Percentiles rank a stretch among this genome's conserved stretches.
phyloP scores from a whole-genome alignment of 2,329 filamentous ascomycete genomes.

The Coniochaeta sp. region DNA sequence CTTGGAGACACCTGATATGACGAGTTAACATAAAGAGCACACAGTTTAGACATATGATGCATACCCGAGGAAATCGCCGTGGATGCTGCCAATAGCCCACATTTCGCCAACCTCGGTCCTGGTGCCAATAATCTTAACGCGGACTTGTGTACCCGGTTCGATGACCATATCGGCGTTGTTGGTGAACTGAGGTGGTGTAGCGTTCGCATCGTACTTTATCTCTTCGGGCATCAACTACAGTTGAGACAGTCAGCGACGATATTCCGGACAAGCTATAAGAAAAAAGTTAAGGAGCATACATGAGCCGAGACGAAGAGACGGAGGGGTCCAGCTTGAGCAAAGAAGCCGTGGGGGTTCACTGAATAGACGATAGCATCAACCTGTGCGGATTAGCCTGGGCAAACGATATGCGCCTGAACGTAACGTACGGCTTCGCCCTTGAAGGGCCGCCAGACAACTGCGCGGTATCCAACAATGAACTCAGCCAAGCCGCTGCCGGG shows the following conservation, averaged over 20 bases:
- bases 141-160: constrained; percentile 86
- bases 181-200: constrained; percentile 92
- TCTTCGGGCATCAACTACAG: constrained; percentile 77
- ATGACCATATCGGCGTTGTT: constrained; percentile 93
- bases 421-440: constrained; percentile 87
- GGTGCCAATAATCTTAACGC: constrained; percentile 89
- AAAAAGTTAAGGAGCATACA: constrained; percentile 42
- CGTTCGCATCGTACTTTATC: constrained; percentile 91
- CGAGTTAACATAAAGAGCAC: constrained; percentile 9
- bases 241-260: background rate
- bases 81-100: constrained; percentile 96
- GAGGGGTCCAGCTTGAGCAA: constrained; percentile 72
- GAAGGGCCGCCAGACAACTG: constrained; percentile 96
- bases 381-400: constrained; percentile 33
- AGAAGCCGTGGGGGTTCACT: constrained; percentile 89
- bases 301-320: constrained; percentile 74
- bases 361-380: constrained; percentile 90
- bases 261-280: background rate
- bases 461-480: constrained; percentile 90
- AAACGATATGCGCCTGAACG: background rate
- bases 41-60: constrained; percentile 8
- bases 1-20: constrained; percentile 9
- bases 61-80: constrained; percentile 69
- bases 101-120: constrained; percentile 90
- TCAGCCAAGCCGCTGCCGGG: constrained; percentile 88